These are phyloP conservation scores for Hygrophila difformis DNA, from an alignment of 257 asterid species.

Conservation along the genomic window DNA sequence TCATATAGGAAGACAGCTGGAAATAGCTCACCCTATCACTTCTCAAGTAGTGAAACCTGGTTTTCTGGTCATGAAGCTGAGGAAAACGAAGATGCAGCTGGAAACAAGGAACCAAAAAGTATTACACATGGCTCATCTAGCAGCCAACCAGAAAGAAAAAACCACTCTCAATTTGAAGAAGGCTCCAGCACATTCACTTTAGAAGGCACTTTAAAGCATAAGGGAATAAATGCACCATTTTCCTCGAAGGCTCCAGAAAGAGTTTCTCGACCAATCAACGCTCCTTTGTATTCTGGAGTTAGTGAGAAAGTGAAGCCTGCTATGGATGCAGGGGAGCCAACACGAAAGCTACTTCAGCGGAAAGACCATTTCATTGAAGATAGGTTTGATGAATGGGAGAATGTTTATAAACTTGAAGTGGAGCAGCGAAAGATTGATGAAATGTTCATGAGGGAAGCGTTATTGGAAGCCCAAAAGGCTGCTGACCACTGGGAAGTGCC, in stretches of 20 bases:
- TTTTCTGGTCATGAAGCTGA: constrained; percentile 82
- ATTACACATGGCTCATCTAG: constrained; percentile 24
- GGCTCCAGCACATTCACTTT: constrained; percentile 39
- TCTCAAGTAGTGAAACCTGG: constrained; percentile 59
- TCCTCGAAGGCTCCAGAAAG: constrained; percentile 27
- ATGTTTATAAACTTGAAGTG: constrained; percentile 68
- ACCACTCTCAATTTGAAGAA: constrained; percentile 24
- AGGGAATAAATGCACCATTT: constrained; percentile 26
- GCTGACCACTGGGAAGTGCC: constrained; percentile 98
- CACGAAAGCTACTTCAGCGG: constrained; percentile 47
- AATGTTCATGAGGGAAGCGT: constrained; percentile 92
- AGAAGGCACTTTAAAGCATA: constrained; percentile 28
- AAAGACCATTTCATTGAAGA: constrained; percentile 54
- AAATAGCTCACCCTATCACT: constrained; percentile 65
- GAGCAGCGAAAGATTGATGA: constrained; percentile 70
- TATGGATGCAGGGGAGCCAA: constrained; percentile 29
- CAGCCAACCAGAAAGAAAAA: constrained; percentile 27
- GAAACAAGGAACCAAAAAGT: constrained; percentile 24
- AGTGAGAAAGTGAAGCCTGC: constrained; percentile 26
- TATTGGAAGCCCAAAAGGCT: constrained; percentile 85
- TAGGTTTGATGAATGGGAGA: constrained; percentile 89
- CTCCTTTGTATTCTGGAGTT: constrained; percentile 26
- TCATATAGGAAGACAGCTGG: constrained; percentile 46
- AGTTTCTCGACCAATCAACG: constrained; percentile 22
- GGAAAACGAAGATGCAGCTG: constrained; percentile 33